Percentiles rank a stretch among this genome's conserved stretches.
Evolutionary conservation across 352 stramenopile genomes (phyloP).

Genomic region (Pythium myriotylum): DNA sequence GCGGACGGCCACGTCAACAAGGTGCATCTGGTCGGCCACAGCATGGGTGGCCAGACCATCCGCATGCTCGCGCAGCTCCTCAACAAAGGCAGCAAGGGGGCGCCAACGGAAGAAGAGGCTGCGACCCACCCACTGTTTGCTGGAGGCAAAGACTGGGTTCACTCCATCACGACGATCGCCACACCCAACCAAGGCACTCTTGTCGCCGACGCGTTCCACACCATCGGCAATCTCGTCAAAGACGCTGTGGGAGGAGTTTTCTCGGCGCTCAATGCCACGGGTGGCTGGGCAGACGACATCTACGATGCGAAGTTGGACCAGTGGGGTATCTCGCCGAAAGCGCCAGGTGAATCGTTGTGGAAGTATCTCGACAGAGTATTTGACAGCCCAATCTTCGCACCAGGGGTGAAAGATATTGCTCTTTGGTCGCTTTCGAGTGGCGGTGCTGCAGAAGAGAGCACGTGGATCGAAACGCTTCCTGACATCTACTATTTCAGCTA

Average conservation of each 20-base stretch:
- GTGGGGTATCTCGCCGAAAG: conserved; percentile 42
- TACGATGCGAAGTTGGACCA: conserved; percentile 62
- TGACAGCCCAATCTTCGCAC: conserved; percentile 35
- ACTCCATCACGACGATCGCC: conserved; percentile 66
- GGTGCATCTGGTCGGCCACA: conserved; percentile 68
- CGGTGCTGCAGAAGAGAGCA: conserved; percentile 42
- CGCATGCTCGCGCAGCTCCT: conserved; percentile 70
- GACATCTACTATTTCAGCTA: conserved; percentile 62
- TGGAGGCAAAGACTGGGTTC: conserved; percentile 54
- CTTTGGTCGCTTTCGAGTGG: conserved; percentile 43
- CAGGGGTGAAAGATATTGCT: conserved; percentile 43
- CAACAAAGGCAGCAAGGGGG: conserved; percentile 39
- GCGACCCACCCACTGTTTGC: conserved; percentile 45
- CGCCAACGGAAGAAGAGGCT: conserved; percentile 36
- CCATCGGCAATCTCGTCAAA: conserved; percentile 44
- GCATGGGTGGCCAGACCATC: conserved; percentile 72
- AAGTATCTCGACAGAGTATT: conserved; percentile 45
- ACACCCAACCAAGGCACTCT: conserved; percentile 63
- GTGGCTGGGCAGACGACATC: conserved; percentile 30
- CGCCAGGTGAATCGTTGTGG: conserved; percentile 25
- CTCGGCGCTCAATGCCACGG: conserved; percentile 29
- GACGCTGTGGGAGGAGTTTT: conserved; percentile 38
- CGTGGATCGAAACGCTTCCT: conserved; percentile 46
- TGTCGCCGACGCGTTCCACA: conserved; percentile 45
- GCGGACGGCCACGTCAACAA: conserved; percentile 58